A percentile compares a stretch with the other conserved stretches of the same genome.
phyloP scores from a whole-genome alignment of 23 red algal genomes.

The Agarophyton chilense region DNA sequence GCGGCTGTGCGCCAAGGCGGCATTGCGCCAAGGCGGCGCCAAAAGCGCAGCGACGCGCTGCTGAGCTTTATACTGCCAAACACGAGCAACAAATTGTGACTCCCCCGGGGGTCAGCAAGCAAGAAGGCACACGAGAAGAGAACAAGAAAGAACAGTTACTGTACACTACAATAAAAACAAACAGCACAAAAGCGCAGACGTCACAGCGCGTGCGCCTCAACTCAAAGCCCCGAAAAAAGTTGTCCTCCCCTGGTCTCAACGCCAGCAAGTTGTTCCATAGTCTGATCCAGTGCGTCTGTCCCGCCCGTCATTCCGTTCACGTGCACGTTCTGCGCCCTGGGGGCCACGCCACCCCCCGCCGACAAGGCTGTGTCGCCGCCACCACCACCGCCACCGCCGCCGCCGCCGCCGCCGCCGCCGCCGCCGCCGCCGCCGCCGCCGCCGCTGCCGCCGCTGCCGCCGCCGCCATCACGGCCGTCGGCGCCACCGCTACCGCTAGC shows the following conservation, averaged over 20 bases:
- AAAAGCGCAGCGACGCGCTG: too few species aligned
- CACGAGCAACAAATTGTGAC: too few species aligned
- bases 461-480: background rate
- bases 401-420: background rate
- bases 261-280: background rate
- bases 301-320: constrained; percentile 3
- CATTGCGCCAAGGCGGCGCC: too few species aligned
- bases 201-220: background rate
- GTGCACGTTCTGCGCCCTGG: background rate
- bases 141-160: background rate
- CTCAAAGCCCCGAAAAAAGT: constrained; percentile 50
- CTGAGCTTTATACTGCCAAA: too few species aligned
- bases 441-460: background rate
- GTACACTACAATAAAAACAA: background rate
- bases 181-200: background rate
- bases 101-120: too few species aligned
- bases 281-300: background rate
- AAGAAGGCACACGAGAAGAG: too few species aligned
- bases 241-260: constrained; percentile 16
- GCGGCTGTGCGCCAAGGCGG: too few species aligned
- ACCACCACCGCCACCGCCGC: background rate
- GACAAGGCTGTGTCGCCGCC: background rate
- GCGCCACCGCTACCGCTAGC: background rate
- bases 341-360: background rate
- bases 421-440: background rate